Evolutionary conservation across 108 stramenopile genomes (phyloP).

Genomic region (Schizochytrium sp.): DNA sequence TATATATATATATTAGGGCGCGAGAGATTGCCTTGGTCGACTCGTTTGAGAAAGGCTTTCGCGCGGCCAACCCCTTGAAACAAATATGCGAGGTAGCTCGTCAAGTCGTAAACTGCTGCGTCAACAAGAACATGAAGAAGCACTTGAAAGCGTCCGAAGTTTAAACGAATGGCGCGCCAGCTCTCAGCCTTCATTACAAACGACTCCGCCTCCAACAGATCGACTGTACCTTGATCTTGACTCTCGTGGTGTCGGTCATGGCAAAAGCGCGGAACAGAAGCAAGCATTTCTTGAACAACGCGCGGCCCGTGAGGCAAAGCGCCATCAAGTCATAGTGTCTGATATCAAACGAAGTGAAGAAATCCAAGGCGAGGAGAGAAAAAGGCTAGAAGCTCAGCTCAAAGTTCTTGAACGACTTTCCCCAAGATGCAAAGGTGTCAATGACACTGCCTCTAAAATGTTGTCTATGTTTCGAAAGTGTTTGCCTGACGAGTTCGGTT

Average conservation of each 20-base stretch:
- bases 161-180: slow-evolving; percentile 20
- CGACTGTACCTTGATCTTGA: slow-evolving; percentile 22
- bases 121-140: slow-evolving; percentile 16
- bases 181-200: neutral
- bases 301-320: neutral
- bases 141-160: slow-evolving; percentile 17
- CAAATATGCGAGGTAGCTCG: too few relatives aligned
- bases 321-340: slow-evolving; percentile 45
- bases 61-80: too few relatives aligned
- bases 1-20: too few relatives aligned
- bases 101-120: neutral
- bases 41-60: too few relatives aligned
- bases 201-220: slow-evolving; percentile 17
- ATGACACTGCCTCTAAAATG: slow-evolving; percentile 2
- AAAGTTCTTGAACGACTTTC: slow-evolving; percentile 30
- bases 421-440: slow-evolving; percentile 37
- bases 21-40: too few relatives aligned
- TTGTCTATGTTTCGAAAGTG: slow-evolving; percentile 44
- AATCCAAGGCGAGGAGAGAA: neutral
- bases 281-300: neutral
- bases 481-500: slow-evolving; percentile 30
- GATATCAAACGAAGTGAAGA: slow-evolving; percentile 33
- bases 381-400: slow-evolving; percentile 20
- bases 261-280: neutral
- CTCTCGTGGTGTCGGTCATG: slow-evolving; percentile 6